Evolutionary conservation across 192 early-diverging fungal species (phyloP), one percentile per base, ranked within the genome.

Genomic region (Cetraspora pellucida): DNA sequence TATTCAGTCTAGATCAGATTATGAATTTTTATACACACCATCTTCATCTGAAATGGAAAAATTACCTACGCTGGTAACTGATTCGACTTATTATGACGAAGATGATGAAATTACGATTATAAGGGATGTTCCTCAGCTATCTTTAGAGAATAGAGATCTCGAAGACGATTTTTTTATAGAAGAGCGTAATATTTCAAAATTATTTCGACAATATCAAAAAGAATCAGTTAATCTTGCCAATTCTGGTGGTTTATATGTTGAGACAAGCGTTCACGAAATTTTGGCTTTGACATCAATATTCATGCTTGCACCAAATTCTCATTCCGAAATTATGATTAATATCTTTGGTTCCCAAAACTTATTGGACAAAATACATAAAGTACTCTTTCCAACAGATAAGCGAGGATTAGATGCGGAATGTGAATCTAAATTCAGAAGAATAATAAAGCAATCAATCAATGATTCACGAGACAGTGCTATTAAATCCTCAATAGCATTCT

Each of bases 11-110:
- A 66, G 44, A 6, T 66, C 37, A 66, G 31, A 44, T 66, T 44
- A 66, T 66, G 64, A 66, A 66, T 66, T 13, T 31, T 5, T 0
- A 9, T 31, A 66, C 64, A 11, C 64, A 8, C 64, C 64, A 66
- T 4, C 64, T 66, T 66, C n/a, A 44, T 66, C 64, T 66, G 64
- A 66, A 66, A 45, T 66, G 64, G 31, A 66, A 31, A 66, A 44
- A 66, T 37, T 66, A 31, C 28, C 37, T 44, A 16, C 64, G 6
- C 64, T 66, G 10, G n/a, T 30, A 43, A 43, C 9, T 30, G 27
- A 66, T 45, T 45, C 37, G 57, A n/a, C n/a, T n/a, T n/a, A 10
- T 25, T 19, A 58, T 5, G 4, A 21, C 11, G 57, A 58, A 2
- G 21, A 25, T 25, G n/a, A 58, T 5, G 57, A 58, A 58, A 58